Base-by-base conservation (phyloP, 2,329 filamentous ascomycete species). In the Xylariaceae sp. region DNA sequence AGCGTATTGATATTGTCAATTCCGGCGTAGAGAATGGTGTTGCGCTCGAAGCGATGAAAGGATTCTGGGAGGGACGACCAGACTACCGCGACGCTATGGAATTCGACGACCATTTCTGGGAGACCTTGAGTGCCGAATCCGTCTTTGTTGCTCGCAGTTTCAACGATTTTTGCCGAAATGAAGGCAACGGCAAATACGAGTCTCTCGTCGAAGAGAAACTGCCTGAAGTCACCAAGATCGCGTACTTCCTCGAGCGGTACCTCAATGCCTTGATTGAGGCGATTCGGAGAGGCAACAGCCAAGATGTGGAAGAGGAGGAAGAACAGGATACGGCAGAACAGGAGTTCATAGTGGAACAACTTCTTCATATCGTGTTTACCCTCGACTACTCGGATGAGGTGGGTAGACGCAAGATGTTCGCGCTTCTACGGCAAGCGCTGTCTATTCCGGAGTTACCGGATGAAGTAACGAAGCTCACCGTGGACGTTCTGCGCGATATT, bases 351-450 rank as follows among this genome's bases (percentile, higher is more conserved):
- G 89, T 97, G 45, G 92, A 97, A 72, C 95, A 99, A 71, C 80
- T 99, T 59, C 85, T 99, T 42, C 89, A 97, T 68, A 96, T 99
- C 70, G 89, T 91, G 4, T 81, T 92, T 61, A 95, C 90, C 1
- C 83, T 97, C 54, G 94, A 99, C 74, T 99, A 97, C 74, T 92
- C 90, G n/a, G 94, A 99, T 71, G 94, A 97, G 74, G 90, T 96
- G 63, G 94, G 94, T 53, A 85, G 94, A 65, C 83, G 93, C 60
- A 96, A 96, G 77, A 97, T 99, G 92, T 97, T 96, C 72, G 86
- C 90, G 15, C 82, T 97, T 39, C 83, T 97, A 61, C 85, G 94
- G 57, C 90, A 96, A 72, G 88, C 88, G 1, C 78, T 99, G 13
- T 92, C 92, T 0, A 87, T 92, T 55, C 85, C 92, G 2, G 90